Evolutionary conservation across 441 rosid genomes (phyloP), one percentile per base, ranked within the genome.

Genomic region (Melastoma candidum): DNA sequence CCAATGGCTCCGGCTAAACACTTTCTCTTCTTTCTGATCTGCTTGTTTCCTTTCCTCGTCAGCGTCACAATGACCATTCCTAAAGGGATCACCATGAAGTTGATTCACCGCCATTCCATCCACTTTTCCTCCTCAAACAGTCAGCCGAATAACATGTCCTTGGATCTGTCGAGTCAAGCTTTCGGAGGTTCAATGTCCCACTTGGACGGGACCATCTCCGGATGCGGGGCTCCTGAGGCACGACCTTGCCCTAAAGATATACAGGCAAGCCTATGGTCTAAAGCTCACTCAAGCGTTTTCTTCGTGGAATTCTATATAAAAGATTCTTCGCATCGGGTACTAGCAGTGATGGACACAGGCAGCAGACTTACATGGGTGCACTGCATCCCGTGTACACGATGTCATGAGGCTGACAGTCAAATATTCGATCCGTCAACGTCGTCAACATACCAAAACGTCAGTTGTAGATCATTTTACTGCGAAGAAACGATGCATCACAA

Each of bases 321-420:
- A 52, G 56, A 52, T 9, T 8, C 6, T 43, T 52, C 56, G 14
- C 43, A 52, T 44, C 41, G 7, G 2, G 11, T 52, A 44, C 56
- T 52, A 12, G 12, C 26, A n/a, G 56, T 32, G 45, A 52, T 52
- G 56, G 56, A 52, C 56, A 52, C 56, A 1, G 56, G 56, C 14
- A 52, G 56, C 43, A 17, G 25, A 44, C 56, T 52, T 2, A 29
- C 24, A 44, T 52, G 56, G 56, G 56, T 52, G 1, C 56, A 52
- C 22, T 52, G 56, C 56, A 52, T 52, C 9, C 56, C 56, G 29
- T 52, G 56, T 44, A 43, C 45, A 52, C 29, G 17, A 29, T 32
- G 56, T 52, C 44, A n/a, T 52, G 25, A 36, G 14, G 26, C 56
- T 25, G 29, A 24, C 46, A 17, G 22, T 9, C 56, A 3, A 9